Base-by-base conservation (phyloP, 805 yeast genomes). In the Lachancea dasiensis region DNA sequence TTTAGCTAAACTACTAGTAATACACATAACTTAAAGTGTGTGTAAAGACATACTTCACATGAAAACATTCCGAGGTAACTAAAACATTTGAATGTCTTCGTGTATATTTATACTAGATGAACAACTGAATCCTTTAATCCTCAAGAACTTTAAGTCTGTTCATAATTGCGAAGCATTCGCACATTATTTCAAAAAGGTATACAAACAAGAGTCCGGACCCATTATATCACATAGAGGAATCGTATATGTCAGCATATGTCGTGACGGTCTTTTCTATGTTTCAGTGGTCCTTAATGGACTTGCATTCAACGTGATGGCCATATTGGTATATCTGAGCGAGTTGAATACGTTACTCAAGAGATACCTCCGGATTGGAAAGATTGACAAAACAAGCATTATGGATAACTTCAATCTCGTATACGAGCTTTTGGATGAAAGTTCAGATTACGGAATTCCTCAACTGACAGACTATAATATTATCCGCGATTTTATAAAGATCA, bases 371-470 rank as follows among this genome's bases (percentile, higher is more conserved):
- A 52, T 46, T 22, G 34, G 46, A 15, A 21, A 47, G 15, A 58
- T 82, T 27, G 75, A 74, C 49, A 70, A 70, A 38, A 87, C 81
- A 38, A 50, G 75, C 13, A 72, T 86, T 2, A 63, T 73, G 16
- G 95, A 86, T 58, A 86, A 86, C 58, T 73, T 75, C 46, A 77
- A 79, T 23, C 65, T 86, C 34, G 73, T 86, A 6, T 81, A 81
- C 59, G 96, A 87, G 56, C 63, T 86, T n/a, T 60, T 86, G 30
- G 96, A 86, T 54, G 96, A 86, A 54, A 82, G 86, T 69, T 73
- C 85, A 76, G 96, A 87, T 58, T 82, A 74, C 59, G 96, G 96
- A 6, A 63, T 82, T n/a, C 78, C 86, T 1, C 96, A 87, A 61
- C 67, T 82, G 37, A 83, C 95, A 0, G 95, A 87, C 52, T 73